Percentiles rank a stretch among this genome's conserved stretches.
phyloP scores from a whole-genome alignment of 2,329 filamentous ascomycete species.

The Cadophora malorum region DNA sequence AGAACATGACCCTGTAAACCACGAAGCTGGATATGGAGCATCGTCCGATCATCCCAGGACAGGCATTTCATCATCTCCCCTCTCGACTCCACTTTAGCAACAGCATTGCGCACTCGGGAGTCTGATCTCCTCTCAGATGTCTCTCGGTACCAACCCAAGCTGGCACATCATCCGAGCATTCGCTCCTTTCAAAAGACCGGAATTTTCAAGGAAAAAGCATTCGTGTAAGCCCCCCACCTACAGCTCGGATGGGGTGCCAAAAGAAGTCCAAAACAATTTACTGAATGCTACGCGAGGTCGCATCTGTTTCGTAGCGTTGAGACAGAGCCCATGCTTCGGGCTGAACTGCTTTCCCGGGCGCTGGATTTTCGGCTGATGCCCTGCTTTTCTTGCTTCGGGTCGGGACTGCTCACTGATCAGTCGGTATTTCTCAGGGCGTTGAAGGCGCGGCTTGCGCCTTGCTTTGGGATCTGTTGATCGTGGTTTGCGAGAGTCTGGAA shows the following conservation, averaged over 20 bases:
- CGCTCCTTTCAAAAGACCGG: neutral
- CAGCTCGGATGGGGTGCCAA: conserved; percentile 5
- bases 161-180: neutral
- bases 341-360: neutral
- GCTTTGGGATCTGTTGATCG: neutral
- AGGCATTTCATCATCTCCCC: neutral
- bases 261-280: neutral
- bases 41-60: neutral
- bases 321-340: neutral
- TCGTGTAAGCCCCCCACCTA: neutral
- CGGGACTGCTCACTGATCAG: neutral
- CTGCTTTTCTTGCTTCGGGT: neutral
- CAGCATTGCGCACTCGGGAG: conserved; percentile 13
- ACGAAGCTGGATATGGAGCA: neutral
- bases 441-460: neutral
- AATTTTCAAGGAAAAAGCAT: conserved; percentile 4
- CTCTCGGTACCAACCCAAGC: neutral
- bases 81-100: neutral
- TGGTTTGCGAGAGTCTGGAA: neutral
- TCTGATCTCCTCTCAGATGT: conserved; percentile 1
- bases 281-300: conserved; percentile 1
- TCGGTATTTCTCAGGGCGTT: neutral
- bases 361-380: neutral
- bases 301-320: neutral
- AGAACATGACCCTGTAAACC: neutral